Percentiles rank a stretch among this genome's conserved stretches.
These are phyloP conservation scores for Brassica juncea DNA, from an alignment of 345 rosid species.

Conservation along the genomic window DNA sequence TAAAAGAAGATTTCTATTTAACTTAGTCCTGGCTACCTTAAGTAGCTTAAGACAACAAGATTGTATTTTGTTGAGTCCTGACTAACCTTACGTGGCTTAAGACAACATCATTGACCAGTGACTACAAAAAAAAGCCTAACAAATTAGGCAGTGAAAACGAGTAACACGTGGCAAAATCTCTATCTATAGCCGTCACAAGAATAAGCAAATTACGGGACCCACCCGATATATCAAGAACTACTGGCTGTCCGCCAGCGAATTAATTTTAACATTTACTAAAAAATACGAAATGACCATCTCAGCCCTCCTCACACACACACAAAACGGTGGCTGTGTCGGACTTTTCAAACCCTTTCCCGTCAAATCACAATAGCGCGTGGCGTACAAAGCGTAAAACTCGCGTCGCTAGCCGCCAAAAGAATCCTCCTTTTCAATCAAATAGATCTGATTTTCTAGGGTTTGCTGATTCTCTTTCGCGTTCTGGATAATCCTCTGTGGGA, in stretches of 20 bases:
- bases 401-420: conserved; percentile 45
- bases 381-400: conserved; percentile 13
- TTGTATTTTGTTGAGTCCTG: not conserved
- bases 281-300: not conserved
- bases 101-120: conserved; percentile 30
- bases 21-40: conserved; percentile 7
- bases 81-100: not conserved
- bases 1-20: not conserved
- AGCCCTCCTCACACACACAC: not conserved
- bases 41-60: conserved; percentile 2
- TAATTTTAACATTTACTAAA: not conserved
- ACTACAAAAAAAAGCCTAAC: not conserved
- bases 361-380: conserved; percentile 33
- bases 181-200: conserved; percentile 37
- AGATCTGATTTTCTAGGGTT: conserved; percentile 42
- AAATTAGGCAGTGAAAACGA: not conserved
- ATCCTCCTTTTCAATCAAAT: conserved; percentile 28
- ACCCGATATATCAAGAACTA: conserved; percentile 28
- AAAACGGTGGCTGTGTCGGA: conserved; percentile 12
- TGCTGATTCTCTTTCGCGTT: conserved; percentile 17
- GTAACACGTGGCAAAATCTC: conserved; percentile 29
- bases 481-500: not conserved
- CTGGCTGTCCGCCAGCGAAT: conserved; percentile 38
- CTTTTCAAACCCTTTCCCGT: not conserved
- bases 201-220: conserved; percentile 25